Evolutionary conservation across 768 basidiomycete genomes (phyloP).

Genomic region (Rhodotorula graminis): DNA sequence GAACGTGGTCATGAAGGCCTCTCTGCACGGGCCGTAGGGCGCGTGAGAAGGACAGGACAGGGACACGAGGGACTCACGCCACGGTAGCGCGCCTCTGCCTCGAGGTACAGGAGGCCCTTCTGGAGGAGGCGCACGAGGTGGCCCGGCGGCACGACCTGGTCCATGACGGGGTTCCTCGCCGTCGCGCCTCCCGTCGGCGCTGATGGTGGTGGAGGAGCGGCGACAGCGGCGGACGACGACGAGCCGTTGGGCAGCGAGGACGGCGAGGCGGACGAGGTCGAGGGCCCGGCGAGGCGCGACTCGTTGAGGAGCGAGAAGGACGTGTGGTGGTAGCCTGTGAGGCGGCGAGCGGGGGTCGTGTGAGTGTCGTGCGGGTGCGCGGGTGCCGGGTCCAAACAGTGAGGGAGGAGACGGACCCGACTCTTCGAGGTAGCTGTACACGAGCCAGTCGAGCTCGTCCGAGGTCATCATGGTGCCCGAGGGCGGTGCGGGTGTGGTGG

Average conservation of each 20-base stretch:
- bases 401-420: not conserved
- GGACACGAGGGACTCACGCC: slow-evolving; percentile 13
- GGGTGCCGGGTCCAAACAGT: not conserved
- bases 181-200: not conserved
- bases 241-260: not conserved
- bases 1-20: not conserved
- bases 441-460: slow-evolving; percentile 41
- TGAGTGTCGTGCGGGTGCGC: too few relatives aligned
- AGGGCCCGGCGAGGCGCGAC: slow-evolving; percentile 19
- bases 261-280: slow-evolving; percentile 1
- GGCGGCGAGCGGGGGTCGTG: not conserved
- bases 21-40: not conserved
- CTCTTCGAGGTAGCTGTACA: slow-evolving; percentile 41
- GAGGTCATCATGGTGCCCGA: slow-evolving; percentile 22
- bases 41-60: not conserved
- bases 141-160: slow-evolving; percentile 35
- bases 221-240: not conserved
- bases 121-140: slow-evolving; percentile 42
- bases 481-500: not conserved
- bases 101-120: slow-evolving; percentile 41
- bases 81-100: slow-evolving; percentile 39
- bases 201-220: not conserved
- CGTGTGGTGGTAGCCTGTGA: slow-evolving; percentile 37
- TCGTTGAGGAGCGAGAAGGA: slow-evolving; percentile 38
- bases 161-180: slow-evolving; percentile 14